A percentile compares a stretch with the other conserved stretches of the same genome.
phyloP scores from a whole-genome alignment of 495 filamentous ascomycete species.

The Penicillium cataractarum region DNA sequence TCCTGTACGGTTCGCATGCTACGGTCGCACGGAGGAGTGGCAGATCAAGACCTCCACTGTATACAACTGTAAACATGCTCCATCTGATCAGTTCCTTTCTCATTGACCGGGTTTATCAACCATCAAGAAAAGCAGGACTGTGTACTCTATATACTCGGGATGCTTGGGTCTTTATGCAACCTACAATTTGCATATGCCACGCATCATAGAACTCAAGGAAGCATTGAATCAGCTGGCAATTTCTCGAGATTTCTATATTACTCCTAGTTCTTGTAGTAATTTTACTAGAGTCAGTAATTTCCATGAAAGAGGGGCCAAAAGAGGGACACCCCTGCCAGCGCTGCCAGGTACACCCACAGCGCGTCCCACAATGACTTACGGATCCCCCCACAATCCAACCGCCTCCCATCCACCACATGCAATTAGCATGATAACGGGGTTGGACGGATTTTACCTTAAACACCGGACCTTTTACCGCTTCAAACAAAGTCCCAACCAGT shows the following conservation, averaged over 20 bases:
- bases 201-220: neutral
- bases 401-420: neutral
- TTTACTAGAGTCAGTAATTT: neutral
- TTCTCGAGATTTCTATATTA: neutral
- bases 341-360: constrained; percentile 5
- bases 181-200: neutral
- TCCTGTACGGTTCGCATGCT: constrained; percentile 12
- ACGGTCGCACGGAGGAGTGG: constrained; percentile 14
- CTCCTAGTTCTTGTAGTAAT: neutral
- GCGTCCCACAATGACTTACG: constrained; percentile 16
- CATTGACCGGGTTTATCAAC: neutral
- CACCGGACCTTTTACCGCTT: neutral
- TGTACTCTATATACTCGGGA: neutral
- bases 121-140: neutral
- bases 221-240: neutral
- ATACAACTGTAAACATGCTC: neutral
- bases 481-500: neutral
- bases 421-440: neutral
- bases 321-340: constrained; percentile 1
- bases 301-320: neutral
- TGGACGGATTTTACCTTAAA: neutral
- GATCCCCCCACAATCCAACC: constrained; percentile 18
- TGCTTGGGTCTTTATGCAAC: constrained; percentile 6
- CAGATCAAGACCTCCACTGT: constrained; percentile 5
- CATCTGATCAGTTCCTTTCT: neutral